Base-by-base conservation (phyloP, 2,329 filamentous ascomycete genomes). In the Gliomastix tumulicola region DNA sequence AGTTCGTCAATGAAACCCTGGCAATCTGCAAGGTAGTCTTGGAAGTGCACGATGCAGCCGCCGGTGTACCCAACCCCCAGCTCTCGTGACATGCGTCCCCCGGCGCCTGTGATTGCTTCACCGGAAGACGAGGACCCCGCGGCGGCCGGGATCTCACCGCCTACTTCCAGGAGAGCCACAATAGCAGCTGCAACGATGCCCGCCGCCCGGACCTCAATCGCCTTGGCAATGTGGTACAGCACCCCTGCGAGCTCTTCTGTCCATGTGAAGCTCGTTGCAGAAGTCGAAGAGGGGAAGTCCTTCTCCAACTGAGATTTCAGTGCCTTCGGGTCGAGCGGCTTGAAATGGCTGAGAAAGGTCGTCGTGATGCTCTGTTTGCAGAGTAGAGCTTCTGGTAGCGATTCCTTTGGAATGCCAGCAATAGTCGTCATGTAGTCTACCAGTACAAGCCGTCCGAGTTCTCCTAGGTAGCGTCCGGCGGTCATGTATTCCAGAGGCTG, bases 401-500 rank as follows among this genome's bases (percentile, higher is more conserved):
- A 56, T 8, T 66, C 57, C 10, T 53, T 45, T 4, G 60, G 38
- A 12, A 75, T 46, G 2, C 55, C 53, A 7, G 69, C 49, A 5
- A 57, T 53, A 10, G 50, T 63, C 10, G 63, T 69, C 49, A 83
- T 57, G 49, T 84, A 81, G 50, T 86, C 80, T 28, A 80, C 57
- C 37, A 88, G 68, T 42, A 85, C 76, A 38, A 88, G 65, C 19
- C 84, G 77, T 18, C 82, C 80, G 10, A 89, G 72, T 57, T 89
- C 84, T 35, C 84, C 84, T 5, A 89, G 69, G 52, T 89, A 89
- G 28, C 84, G 70, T 3, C 84, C 84, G 4, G 84, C 76, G 1
- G 84, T 88, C 82, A 90, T 87, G 59, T 89, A 90, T 53, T 92
- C 86, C 16, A 90, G 74, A 0, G 85, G 84, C 45, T 90, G 85